These are phyloP conservation scores for Hibiscus syriacus DNA, from an alignment of 345 rosid species.

Conservation along the genomic window DNA sequence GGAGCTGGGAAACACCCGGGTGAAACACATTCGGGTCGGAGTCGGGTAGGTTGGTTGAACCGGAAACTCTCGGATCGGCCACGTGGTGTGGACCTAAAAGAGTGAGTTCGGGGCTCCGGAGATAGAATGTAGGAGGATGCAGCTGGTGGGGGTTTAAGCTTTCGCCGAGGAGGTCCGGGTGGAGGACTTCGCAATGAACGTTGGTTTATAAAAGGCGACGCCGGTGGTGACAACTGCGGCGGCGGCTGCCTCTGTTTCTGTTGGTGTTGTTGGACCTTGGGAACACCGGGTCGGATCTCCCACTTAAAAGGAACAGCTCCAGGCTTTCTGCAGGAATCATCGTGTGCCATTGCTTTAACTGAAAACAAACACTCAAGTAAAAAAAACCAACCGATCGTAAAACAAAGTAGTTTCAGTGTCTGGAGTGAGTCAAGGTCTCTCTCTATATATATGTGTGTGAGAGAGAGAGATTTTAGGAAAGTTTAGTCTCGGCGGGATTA, in stretches of 20 bases:
- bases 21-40: constrained; percentile 29
- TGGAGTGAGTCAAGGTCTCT: neutral
- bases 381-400: neutral
- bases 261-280: constrained; percentile 40
- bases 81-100: constrained; percentile 58
- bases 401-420: neutral
- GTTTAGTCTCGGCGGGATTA: constrained; percentile 34
- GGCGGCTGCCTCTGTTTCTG: constrained; percentile 17
- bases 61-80: constrained; percentile 52
- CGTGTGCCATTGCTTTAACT: constrained; percentile 28
- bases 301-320: constrained; percentile 87
- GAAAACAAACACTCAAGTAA: neutral
- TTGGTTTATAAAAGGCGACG: constrained; percentile 11
- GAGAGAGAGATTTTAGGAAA: neutral
- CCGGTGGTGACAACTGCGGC: constrained; percentile 18
- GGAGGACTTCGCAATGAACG: constrained; percentile 22
- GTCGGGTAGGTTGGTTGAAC: constrained; percentile 32
- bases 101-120: constrained; percentile 34
- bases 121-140: constrained; percentile 25
- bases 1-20: constrained; percentile 75
- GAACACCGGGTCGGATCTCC: constrained; percentile 98
- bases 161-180: constrained; percentile 18
- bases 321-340: constrained; percentile 74
- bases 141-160: constrained; percentile 65
- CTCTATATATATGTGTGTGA: neutral